Base-by-base conservation (phyloP, 306 rosid genomes). In the Prunus armeniaca region DNA sequence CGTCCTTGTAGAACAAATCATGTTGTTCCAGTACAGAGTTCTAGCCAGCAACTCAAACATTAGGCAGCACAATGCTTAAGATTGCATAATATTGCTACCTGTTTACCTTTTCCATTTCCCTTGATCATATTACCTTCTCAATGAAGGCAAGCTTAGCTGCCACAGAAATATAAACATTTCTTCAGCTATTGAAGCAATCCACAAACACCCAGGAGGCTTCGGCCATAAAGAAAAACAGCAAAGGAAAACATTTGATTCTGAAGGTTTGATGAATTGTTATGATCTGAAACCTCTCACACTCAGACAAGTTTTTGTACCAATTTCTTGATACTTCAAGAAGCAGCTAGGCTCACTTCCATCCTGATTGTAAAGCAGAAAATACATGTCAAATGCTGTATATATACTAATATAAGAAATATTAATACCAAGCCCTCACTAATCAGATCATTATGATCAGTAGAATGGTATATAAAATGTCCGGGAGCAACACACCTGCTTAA, bases 151-250 rank as follows among this genome's bases (percentile, higher is more conserved):
- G 18, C 54, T 19, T 45, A 45, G 47, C 25, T 24, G 5, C 18
- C 32, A 30, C 27, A 57, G 30, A 6, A 17, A 30, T 64, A 62
- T 3, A n/a, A 50, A 12, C 10, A 67, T 67, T 54, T 75, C 20
- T 14, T 32, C 18, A 51, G 43, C 54, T 51, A 46, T 55, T 38
- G 6, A 65, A 8, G 15, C 71, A 65, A 2, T 62, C 9, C 14
- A 74, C 70, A 72, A 72, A 45, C 34, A 49, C 60, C 50, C 4
- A 8, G 13, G 66, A 49, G 72, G 64, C 61, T n/a, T 54, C n/a
- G 25, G 15, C 63, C 18, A 22, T 38, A 58, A 55, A 41, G 28
- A 66, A 65, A 55, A 76, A 13, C 27, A 66, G 27, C 28, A 34
- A 22, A 24, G 34, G 24, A 43, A 73, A 72, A 56, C 46, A 73